Percentiles rank a stretch among this genome's conserved stretches.
Evolutionary conservation across 1,139 yeast species (phyloP).

Genomic region (Kurtzmaniella quercitrusa): DNA sequence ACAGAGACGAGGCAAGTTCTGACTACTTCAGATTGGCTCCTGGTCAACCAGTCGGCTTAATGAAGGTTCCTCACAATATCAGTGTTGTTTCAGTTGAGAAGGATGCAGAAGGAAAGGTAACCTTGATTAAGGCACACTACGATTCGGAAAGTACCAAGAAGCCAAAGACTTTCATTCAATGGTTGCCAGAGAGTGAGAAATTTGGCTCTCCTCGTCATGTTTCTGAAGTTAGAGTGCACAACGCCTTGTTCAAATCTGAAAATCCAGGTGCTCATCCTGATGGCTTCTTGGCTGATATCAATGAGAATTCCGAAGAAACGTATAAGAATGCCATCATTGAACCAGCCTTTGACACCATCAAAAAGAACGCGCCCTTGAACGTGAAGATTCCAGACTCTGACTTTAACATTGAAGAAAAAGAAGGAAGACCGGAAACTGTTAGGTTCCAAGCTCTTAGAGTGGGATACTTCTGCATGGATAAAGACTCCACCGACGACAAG

Average conservation of each 20-base stretch:
- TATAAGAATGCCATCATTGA: constrained; percentile 69
- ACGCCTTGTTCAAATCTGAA: constrained; percentile 84
- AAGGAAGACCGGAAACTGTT: constrained; percentile 68
- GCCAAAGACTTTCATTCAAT: constrained; percentile 94
- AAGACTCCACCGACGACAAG: constrained; percentile 58
- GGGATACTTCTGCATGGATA: constrained; percentile 92
- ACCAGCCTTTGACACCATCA: constrained; percentile 67
- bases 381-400: constrained; percentile 61
- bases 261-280: constrained; percentile 87
- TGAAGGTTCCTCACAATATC: constrained; percentile 84
- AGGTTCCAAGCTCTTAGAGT: constrained; percentile 98
- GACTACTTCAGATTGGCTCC: constrained; percentile 90
- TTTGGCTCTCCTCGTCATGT: constrained; percentile 59
- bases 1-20: constrained; percentile 57
- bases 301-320: constrained; percentile 71
- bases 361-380: constrained; percentile 72
- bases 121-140: constrained; percentile 74
- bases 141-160: constrained; percentile 60
- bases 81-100: constrained; percentile 67
- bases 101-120: constrained; percentile 59
- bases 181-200: constrained; percentile 76
- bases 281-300: constrained; percentile 82
- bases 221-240: constrained; percentile 79
- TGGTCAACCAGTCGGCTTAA: constrained; percentile 91
- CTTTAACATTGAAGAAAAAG: constrained; percentile 62